These are phyloP conservation scores for Dichotomocladium elegans DNA, from an alignment of 371 early-diverging fungal species.

Conservation along the genomic window DNA sequence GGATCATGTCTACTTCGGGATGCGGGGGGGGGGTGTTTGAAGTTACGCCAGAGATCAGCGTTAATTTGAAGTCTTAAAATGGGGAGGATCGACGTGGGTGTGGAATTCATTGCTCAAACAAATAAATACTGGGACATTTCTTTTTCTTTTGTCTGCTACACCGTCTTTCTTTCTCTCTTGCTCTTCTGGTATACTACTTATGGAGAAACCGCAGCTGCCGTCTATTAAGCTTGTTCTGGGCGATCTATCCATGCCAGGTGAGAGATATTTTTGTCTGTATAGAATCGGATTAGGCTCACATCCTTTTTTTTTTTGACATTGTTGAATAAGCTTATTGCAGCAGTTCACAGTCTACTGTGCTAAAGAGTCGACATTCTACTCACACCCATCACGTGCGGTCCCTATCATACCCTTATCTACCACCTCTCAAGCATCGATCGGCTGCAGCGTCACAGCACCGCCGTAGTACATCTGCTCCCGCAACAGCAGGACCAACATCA, in stretches of 20 bases:
- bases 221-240: slow-evolving; percentile 2
- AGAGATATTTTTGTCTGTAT: no score
- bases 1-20: background rate
- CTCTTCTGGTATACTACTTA: background rate
- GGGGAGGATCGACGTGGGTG: background rate
- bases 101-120: no score
- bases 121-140: no score
- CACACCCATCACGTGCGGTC: background rate
- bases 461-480: no score
- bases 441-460: no score
- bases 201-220: slow-evolving; percentile 6
- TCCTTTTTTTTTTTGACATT: background rate
- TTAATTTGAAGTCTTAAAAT: background rate
- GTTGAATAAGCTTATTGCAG: background rate
- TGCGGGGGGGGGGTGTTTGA: background rate
- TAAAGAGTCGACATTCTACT: background rate
- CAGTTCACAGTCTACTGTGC: background rate
- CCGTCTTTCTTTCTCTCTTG: background rate
- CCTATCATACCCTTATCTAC: background rate
- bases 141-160: background rate
- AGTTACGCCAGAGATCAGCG: background rate
- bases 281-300: background rate
- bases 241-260: background rate
- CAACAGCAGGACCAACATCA: no score
- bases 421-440: no score